Evolutionary conservation across 169 alveolate species (phyloP), one percentile per base, ranked within the genome.

Genomic region (Plasmodium gallinaceum): DNA sequence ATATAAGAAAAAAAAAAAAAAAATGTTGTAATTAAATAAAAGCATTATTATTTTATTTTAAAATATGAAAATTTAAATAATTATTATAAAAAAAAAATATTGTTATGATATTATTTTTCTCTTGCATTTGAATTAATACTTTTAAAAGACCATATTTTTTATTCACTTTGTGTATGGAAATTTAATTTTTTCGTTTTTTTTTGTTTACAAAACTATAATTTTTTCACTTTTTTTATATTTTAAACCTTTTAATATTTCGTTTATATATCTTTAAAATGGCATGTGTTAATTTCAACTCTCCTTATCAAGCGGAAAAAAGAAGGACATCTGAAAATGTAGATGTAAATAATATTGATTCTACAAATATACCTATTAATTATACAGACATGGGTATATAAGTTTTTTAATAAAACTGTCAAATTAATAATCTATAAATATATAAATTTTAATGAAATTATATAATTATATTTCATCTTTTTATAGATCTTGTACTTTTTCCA

Each of bases 401-500:
- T 5, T 48, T 3, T 22, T 16, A 39, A n/a, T 66, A 22, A 66
- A 12, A 14, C 7, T 2, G 10, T 66, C 12, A 2, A 58, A 22
- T 1, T 39, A 57, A 10, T 20, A 20, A 62, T 0, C 4, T 3
- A 7, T 51, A 51, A 32, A 54, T 54, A 54, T 54, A 54, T 54
- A 54, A 18, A 54, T 54, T 37, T 45, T 57, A 14, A 8, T 18
- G 14, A 22, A 37, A 43, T 32, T 16, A 16, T 61, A 43, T 24
- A 20, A 52, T 45, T 43, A 71, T 70, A 43, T 10, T 64, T 64
- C 32, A 10, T 64, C 16, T n/a, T 48, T 8, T 60, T 62, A 51
- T 43, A 92, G 95, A 90, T 71, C 90, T 93, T 37, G 80, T 88
- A 24, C 92, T 93, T 42, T 90, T 93, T 46, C 95, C 95, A 4